These are phyloP conservation scores for Poa pratensis DNA, from an alignment of 176 grass and related monocot species.

Conservation along the genomic window DNA sequence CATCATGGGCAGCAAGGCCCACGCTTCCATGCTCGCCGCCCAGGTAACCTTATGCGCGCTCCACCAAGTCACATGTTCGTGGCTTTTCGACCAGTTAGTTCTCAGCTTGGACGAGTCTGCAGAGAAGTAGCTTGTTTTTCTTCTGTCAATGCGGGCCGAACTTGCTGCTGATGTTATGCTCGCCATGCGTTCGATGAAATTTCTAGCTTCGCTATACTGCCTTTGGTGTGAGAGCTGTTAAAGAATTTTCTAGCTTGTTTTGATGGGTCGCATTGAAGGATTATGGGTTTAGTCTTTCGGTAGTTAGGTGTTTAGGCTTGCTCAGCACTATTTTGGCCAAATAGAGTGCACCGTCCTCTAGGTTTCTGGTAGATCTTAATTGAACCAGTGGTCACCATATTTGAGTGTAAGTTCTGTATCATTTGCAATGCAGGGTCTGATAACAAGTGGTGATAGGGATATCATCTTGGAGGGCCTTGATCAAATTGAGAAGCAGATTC, in stretches of 20 bases:
- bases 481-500: conserved; percentile 81
- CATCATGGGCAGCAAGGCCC: conserved; percentile 93
- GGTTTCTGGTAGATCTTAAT: not conserved
- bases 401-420: conserved; percentile 4
- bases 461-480: conserved; percentile 82
- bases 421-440: conserved; percentile 77
- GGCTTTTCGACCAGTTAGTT: conserved; percentile 8
- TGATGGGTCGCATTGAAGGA: not conserved
- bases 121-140: not conserved
- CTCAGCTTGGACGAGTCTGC: not conserved
- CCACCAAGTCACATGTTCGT: not conserved
- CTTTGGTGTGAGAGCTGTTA: not conserved
- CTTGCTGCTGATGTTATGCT: not conserved
- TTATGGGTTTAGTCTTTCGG: not conserved
- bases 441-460: conserved; percentile 75
- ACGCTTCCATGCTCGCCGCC: conserved; percentile 85
- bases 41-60: conserved; percentile 49
- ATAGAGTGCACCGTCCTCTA: not conserved
- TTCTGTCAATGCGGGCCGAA: not conserved
- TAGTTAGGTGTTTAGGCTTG: not conserved
- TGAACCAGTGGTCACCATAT: not conserved
- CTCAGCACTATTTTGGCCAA: not conserved
- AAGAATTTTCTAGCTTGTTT: not conserved
- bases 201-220: conserved; percentile 1
- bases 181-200: conserved; percentile 42